Base-by-base conservation (phyloP, 2,329 filamentous ascomycete species). In the Ascochyta lentis region DNA sequence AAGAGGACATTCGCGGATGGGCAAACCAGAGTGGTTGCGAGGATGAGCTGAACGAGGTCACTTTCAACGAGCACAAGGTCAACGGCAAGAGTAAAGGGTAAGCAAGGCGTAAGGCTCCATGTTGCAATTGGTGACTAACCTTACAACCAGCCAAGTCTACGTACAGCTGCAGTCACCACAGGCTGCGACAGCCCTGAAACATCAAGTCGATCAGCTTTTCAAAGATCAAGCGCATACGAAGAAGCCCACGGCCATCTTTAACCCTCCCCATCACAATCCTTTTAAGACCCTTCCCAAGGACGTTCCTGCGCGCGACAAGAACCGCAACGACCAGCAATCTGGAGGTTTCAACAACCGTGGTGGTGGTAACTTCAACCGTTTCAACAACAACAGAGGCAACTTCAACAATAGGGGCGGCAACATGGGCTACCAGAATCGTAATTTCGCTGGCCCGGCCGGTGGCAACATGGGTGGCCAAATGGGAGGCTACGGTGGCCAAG, bases 31-130 rank as follows among this genome's bases (percentile, higher is more conserved):
- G 89, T n/a, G 85, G 84, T 2, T 91, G 87, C 65, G 95, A 98
- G 74, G 84, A 88, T 41, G 91, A 96, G 69, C 79, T 98, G 16
- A 92, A 91, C 68, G 95, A 98, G 58, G 86, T 99, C 47, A 96
- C 93, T 0, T 99, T 98, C 75, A 97, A 92, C 69, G 95, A 99
- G 75, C 95, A 98, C 78, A 99, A 99, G 75, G 93, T 98, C 43
- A 99, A 99, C 66, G 95, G 95, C 66, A 99, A 99, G 80, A 96
- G 92, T 78, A 97, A 98, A 80, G 94, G 95, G 93, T 96, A 83
- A 61, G 87, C 77, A 15, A 19, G 10, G 9, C 3, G 15, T 6
- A 6, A 4, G 6, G n/a, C 6, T 13, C 16, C 13, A 19, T n/a
- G 3, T 16, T 10, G 7, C 15, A 7, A 27, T 0, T 19, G 6